Base-by-base conservation (phyloP, 139 green algal genomes). In the Chlorella sp. region DNA sequence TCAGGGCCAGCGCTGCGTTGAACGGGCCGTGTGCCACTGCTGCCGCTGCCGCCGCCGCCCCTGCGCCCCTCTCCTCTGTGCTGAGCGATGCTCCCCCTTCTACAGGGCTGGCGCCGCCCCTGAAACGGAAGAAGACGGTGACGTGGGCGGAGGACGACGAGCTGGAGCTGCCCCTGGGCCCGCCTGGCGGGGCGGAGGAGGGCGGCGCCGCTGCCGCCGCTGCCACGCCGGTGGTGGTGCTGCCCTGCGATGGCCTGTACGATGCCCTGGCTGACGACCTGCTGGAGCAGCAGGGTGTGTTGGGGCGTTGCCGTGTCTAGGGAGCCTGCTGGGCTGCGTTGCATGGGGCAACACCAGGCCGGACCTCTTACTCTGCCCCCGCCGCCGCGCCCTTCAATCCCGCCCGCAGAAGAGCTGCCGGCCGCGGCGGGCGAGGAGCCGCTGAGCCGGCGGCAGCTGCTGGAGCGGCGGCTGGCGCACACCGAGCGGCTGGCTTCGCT, bases 41-140 rank as follows among this genome's bases (percentile, higher is more conserved):
- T 11, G 46, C 8, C 46, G 11, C 46, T 11, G 46, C 46, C 46
- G 46, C 46, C 46, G 46, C 46, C 46, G 46, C 46, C 46, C 8
- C 46, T 11, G 46, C 46, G 8, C 8, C 46, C 11, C 46, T 11
- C 8, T n/a, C n/a, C n/a, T n/a, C n/a, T n/a, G n/a, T n/a, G n/a
- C n/a, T n/a, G n/a, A n/a, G n/a, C n/a, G n/a, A n/a, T n/a, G n/a
- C n/a, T n/a, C n/a, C 16, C 2, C 51, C 9, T 16, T 16, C 51
- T 20, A 60, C 51, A 60, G 51, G 51, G 13, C 51, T 60, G 51
- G 51, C 51, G 51, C 51, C 51, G 51, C 51, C 58, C 13, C 58
- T 76, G 17, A 87, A 87, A n/a, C 65, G 77, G 48, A 88, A 88
- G 69, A 88, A 88, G 80, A 88, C 85, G 19, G 85, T 88, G 6